Conservation (phyloP, 176 grass and related monocot genomes). For the Pharus latifolius region DNA sequence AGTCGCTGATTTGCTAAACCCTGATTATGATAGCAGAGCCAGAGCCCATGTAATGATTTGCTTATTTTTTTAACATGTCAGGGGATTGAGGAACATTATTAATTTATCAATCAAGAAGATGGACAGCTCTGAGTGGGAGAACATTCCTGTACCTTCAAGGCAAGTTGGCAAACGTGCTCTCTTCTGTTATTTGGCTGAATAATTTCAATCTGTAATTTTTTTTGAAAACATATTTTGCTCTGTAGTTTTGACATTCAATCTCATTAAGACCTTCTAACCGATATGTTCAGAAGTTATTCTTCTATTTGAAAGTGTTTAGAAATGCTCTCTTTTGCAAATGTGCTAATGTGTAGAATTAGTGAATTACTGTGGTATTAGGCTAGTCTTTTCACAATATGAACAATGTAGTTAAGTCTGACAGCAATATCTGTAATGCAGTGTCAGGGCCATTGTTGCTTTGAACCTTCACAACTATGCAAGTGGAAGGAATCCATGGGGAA, state of each 20-base stretch:
- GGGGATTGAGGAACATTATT: constrained; percentile 81
- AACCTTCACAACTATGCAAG: constrained; percentile 99
- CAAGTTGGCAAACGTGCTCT: constrained; percentile 13
- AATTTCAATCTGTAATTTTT: no score
- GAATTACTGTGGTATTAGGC: not conserved
- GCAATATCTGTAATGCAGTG: constrained; percentile 42
- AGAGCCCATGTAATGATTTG: not conserved
- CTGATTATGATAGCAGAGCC: not conserved
- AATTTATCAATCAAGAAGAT: constrained; percentile 73
- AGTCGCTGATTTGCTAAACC: not conserved
- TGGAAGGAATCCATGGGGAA: constrained; percentile 96
- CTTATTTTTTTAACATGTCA: constrained; percentile 19
- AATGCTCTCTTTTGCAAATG: not conserved
- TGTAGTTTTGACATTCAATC: not conserved
- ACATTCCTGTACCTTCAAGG: constrained; percentile 75
- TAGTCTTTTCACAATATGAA: not conserved
- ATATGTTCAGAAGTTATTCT: not conserved
- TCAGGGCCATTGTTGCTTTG: constrained; percentile 89
- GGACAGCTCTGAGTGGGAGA: constrained; percentile 77
- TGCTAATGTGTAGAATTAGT: not conserved
- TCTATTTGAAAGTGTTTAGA: not conserved
- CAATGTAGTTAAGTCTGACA: not conserved
- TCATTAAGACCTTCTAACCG: not conserved
- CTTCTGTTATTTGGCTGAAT: not conserved
- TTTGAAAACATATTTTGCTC: no score